Conservation (phyloP, 805 yeast species). For the Tetrapisispora iriomotensis region DNA sequence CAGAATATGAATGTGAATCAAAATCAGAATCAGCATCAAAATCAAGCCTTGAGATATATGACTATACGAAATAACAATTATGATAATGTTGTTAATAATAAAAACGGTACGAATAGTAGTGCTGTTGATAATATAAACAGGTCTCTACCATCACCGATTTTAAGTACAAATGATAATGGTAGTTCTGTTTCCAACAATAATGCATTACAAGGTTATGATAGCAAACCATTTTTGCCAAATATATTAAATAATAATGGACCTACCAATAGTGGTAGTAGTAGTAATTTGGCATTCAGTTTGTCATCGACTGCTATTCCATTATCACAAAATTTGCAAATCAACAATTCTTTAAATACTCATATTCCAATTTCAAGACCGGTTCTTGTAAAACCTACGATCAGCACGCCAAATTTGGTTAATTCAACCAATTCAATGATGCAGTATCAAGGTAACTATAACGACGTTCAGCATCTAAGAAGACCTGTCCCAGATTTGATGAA, state of each 20-base stretch:
- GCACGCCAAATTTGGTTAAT: not conserved
- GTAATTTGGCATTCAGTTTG: not conserved
- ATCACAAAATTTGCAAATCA: not conserved
- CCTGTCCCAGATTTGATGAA: conserved; percentile 1
- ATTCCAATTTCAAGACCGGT: not conserved
- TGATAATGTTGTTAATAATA: not conserved
- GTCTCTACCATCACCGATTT: conserved; percentile 1
- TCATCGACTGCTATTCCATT: not conserved
- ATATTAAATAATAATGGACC: not conserved
- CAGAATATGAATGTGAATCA: no score
- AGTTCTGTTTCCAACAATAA: not conserved
- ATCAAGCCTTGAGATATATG: no score
- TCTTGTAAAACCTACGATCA: not conserved
- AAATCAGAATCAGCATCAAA: no score
- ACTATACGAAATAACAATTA: not conserved
- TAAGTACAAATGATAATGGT: not conserved
- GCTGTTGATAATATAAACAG: not conserved
- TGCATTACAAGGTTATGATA: not conserved
- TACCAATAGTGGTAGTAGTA: not conserved
- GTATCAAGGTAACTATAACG: conserved; percentile 1
- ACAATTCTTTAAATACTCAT: not conserved
- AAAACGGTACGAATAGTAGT: not conserved
- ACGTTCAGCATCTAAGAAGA: conserved; percentile 1
- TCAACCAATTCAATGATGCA: not conserved
- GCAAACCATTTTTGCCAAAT: not conserved